Percentiles rank a stretch among this genome's conserved stretches.
phyloP scores from a whole-genome alignment of 2,329 filamentous ascomycete genomes.

The Torrubiellomyces zombiae region DNA sequence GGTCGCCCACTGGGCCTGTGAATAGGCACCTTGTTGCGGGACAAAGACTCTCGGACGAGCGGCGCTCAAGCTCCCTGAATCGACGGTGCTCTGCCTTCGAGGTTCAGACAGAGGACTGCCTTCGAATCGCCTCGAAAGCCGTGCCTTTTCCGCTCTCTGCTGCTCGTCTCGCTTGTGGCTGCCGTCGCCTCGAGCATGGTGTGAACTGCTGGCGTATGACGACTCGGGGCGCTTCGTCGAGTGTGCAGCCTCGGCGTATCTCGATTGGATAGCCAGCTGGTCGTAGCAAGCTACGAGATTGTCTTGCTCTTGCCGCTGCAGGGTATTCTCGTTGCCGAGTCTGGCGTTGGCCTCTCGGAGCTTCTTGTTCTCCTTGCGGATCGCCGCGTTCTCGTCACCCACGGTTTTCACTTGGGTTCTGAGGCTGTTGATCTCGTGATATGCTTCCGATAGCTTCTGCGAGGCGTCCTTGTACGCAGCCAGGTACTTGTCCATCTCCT shows the following conservation, averaged over 20 bases:
- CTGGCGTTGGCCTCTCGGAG: slow-evolving; percentile 11
- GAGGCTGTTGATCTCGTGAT: slow-evolving; percentile 6
- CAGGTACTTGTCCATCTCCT: slow-evolving; percentile 11
- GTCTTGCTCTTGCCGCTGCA: slow-evolving; percentile 8
- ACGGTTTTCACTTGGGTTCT: slow-evolving; percentile 5
- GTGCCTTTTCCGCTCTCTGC: slow-evolving; percentile 16
- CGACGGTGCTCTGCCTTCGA: slow-evolving; percentile 19
- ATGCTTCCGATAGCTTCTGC: slow-evolving; percentile 13
- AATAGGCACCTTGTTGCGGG: too few species aligned
- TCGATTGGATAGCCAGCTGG: slow-evolving; percentile 13
- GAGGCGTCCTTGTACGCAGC: slow-evolving; percentile 11
- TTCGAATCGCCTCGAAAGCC: slow-evolving; percentile 21
- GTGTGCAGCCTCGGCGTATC: slow-evolving; percentile 10
- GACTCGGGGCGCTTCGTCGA: slow-evolving; percentile 13
- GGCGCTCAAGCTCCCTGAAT: slow-evolving; percentile 16
- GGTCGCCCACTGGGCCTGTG: too few species aligned
- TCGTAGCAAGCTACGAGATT: slow-evolving; percentile 13
- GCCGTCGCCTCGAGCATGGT: slow-evolving; percentile 12
- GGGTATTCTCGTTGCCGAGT: slow-evolving; percentile 7
- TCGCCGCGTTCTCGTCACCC: slow-evolving; percentile 5
- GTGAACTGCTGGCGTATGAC: too few species aligned
- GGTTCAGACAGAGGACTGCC: too few species aligned
- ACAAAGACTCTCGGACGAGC: slow-evolving; percentile 9
- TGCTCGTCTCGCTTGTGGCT: slow-evolving; percentile 9
- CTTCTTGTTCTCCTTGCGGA: slow-evolving; percentile 8